phyloP scores from a whole-genome alignment of 2,329 filamentous ascomycete species.

The Metarhizium rileyi region DNA sequence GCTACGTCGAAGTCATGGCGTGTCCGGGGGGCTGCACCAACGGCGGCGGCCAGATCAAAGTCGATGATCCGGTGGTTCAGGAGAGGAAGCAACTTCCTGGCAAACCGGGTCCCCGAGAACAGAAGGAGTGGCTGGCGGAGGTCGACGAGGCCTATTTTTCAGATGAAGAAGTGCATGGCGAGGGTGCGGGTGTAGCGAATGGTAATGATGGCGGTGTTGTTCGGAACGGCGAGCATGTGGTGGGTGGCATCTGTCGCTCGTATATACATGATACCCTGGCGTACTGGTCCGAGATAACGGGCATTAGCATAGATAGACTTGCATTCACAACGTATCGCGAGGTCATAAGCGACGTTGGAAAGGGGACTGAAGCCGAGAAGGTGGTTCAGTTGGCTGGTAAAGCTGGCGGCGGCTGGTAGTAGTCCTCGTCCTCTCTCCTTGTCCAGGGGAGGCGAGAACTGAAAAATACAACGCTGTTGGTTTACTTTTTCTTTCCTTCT shows the following conservation, averaged over 20 bases:
- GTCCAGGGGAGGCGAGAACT: background rate
- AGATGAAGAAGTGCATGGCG: slow-evolving; percentile 49
- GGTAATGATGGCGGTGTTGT: slow-evolving; percentile 10
- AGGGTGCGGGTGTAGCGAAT: slow-evolving; percentile 16
- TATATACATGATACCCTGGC: slow-evolving; percentile 59
- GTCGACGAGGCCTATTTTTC: slow-evolving; percentile 91
- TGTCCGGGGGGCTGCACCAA: slow-evolving; percentile 99
- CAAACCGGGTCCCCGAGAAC: slow-evolving; percentile 64
- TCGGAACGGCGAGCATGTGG: slow-evolving; percentile 25
- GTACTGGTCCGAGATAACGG: slow-evolving; percentile 68
- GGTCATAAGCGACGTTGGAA: slow-evolving; percentile 92
- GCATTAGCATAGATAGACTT: slow-evolving; percentile 60
- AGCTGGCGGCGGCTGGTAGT: slow-evolving; percentile 86
- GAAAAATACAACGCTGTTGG: background rate
- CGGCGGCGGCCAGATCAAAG: slow-evolving; percentile 89
- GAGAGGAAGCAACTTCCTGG: slow-evolving; percentile 35
- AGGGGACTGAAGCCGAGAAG: slow-evolving; percentile 63
- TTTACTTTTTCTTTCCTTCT: background rate
- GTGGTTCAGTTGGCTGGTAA: slow-evolving; percentile 85
- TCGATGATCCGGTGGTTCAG: slow-evolving; percentile 61
- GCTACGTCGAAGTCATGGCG: slow-evolving; percentile 98
- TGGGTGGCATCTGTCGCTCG: slow-evolving; percentile 56
- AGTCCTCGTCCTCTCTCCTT: background rate
- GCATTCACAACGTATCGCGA: slow-evolving; percentile 81
- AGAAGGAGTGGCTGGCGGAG: slow-evolving; percentile 73